Evolutionary conservation across 148 eudicot species (phyloP), one percentile per base, ranked within the genome.

Genomic region (Agrostemma githago): DNA sequence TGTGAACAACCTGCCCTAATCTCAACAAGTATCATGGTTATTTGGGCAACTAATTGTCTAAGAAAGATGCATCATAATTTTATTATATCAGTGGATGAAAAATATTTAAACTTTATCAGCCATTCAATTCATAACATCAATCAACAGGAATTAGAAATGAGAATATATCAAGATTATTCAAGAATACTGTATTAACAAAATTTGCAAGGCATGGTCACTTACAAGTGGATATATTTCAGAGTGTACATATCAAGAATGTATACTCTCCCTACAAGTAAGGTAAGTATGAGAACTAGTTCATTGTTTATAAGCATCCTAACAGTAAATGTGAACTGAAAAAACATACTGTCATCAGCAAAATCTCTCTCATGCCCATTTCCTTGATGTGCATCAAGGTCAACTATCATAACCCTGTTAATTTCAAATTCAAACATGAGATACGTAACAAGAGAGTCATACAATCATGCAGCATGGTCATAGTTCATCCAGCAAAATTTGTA

Each of bases 341-440:
- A 72, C 94, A 62, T 88, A 91, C 98, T 79, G 72, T 94, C 98
- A 57, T 79, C 73, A 72, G 87, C 68, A 86, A 94, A 94, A 83
- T 94, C 98, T 60, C 73, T 86, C 83, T 89, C 98, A 79, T 91
- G 97, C 57, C 98, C 98, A 82, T 94, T 94, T 81, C 98, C 98
- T 83, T 93, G 98, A 84, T 94, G 98, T 56, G 98, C 98, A 89
- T 94, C 98, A 73, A 94, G 96, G 83, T 94, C 98, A 73, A 94
- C 87, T 72, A 94, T 91, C 96, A 90, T 87, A 72, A 84, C 96
- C 87, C 98, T 94, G 88, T 38, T 68, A 73, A 59, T 40, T 77
- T 73, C 11, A 74, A 70, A 11, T 78, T 74, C 58, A 53, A 15
- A 57, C 15, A 51, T 51, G 56, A 12, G 56, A 64, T 43, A 48